Percentiles rank a stretch among this genome's conserved stretches.
Evolutionary conservation across 352 stramenopile genomes (phyloP).

Genomic region (Phytophthora pini): DNA sequence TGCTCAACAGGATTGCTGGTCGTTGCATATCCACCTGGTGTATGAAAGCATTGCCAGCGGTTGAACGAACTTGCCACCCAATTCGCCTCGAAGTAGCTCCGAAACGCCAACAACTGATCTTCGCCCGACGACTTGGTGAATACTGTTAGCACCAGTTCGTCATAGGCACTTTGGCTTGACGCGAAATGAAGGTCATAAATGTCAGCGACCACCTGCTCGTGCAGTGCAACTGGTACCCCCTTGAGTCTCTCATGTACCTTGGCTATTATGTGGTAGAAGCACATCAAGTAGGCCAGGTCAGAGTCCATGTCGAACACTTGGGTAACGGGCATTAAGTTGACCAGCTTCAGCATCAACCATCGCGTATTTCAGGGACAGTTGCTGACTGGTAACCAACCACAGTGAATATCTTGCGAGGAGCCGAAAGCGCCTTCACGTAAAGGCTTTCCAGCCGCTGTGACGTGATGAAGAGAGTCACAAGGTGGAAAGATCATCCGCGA

Average conservation of each 20-base stretch:
- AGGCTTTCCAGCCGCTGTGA: neutral
- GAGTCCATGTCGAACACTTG: neutral
- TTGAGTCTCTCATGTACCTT: neutral
- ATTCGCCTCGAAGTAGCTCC: neutral
- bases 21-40: neutral
- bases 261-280: neutral
- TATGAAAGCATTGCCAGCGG: neutral
- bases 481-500: neutral
- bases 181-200: constrained; percentile 3
- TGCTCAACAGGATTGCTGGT: constrained; percentile 14
- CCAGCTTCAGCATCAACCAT: neutral
- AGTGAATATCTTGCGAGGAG: neutral
- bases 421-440: neutral
- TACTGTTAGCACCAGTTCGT: neutral
- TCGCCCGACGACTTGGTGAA: neutral
- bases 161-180: no score
- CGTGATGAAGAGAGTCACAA: neutral
- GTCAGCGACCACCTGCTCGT: neutral
- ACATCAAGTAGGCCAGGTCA: neutral
- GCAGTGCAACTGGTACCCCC: neutral
- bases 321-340: neutral
- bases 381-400: neutral
- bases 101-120: neutral
- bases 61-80: neutral
- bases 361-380: neutral